Evolutionary conservation across 805 yeast species (phyloP).

Genomic region (Wickerhamiella azyma): DNA sequence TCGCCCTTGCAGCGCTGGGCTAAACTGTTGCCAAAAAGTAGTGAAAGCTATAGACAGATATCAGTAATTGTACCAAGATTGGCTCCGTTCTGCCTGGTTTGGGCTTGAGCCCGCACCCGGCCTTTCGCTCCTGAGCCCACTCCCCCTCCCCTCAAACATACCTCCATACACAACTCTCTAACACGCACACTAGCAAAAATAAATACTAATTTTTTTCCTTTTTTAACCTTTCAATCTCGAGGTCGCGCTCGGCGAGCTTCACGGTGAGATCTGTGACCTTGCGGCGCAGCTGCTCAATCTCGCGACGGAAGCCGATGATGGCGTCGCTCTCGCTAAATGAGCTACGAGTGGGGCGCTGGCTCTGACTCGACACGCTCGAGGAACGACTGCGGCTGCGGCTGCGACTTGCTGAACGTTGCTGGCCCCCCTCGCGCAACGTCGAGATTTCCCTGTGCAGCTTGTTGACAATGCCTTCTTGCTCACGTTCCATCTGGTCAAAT

Average conservation of each 20-base stretch:
- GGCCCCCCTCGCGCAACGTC: conserved; percentile 32
- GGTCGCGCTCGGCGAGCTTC: conserved; percentile 12
- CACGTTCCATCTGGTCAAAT: conserved; percentile 41
- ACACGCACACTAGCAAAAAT: neutral
- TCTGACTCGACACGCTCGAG: conserved; percentile 20
- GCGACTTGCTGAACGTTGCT: conserved; percentile 9
- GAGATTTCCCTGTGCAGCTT: conserved; percentile 51
- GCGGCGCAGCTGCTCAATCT: conserved; percentile 15
- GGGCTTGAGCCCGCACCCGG: too few relatives aligned
- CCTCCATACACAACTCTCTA: too few relatives aligned
- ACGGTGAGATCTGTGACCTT: conserved; percentile 14
- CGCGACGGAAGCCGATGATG: conserved; percentile 13
- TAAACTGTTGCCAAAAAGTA: too few relatives aligned
- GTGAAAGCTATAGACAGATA: too few relatives aligned
- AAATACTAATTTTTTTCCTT: neutral
- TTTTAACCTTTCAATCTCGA: conserved; percentile 8
- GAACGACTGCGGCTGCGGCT: conserved; percentile 22
- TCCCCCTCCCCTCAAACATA: too few relatives aligned
- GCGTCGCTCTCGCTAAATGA: conserved; percentile 10
- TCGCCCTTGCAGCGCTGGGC: too few relatives aligned
- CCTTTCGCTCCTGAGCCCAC: too few relatives aligned
- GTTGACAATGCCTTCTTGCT: conserved; percentile 63
- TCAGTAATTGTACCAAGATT: too few relatives aligned
- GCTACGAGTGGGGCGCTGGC: conserved; percentile 15
- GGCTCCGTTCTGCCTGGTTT: too few relatives aligned